Base-by-base conservation (phyloP, 768 basidiomycete genomes). In the Ramaria sp. region DNA sequence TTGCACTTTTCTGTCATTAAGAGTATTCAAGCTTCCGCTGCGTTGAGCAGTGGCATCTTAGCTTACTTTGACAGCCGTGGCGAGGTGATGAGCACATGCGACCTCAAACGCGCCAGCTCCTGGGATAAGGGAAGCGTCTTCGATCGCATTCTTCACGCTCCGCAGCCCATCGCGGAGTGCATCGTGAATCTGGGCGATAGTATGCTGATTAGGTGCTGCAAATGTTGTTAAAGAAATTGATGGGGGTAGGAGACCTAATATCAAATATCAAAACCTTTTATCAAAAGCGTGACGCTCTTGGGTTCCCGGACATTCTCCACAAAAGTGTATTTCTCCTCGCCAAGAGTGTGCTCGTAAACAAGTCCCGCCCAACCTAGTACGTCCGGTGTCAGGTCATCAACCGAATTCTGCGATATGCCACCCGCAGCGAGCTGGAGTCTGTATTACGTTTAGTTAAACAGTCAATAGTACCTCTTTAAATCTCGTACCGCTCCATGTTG, bases 51-150 rank as follows among this genome's bases (percentile, higher is more conserved):
- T 19, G 43, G 22, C 55, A 19, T 19, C 11, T 11, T 17, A 31
- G 7, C 55, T 49, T 13, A 57, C 55, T 49, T 94, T 95, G 56
- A 88, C 80, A 31, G 77, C 72, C 17, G 85, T 86, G 53, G 81
- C 78, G 37, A 99, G 74, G 73, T 97, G 85, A 6, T 83, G 82
- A 7, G 92, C 84, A 66, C 91, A 94, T 31, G 94, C 84, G 11
- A 98, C 81, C 70, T 98, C 96, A 68, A 98, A 99, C 7, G 96
- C 95, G 42, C 95, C 96, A 0, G 92, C 96, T n/a, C 96, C 96
- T 20, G 96, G 94, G 57, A 98, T 78, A 56, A 98, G 75, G 37
- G 78, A 74, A 51, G 83, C 80, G 66, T 99, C 96, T 68, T 98
- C 96, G 55, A 98, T 75, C 22, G 89, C 90, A 67, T 99, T 99